phyloP scores from a whole-genome alignment of 1,139 yeast species.

The Suhomyces bokatorum region DNA sequence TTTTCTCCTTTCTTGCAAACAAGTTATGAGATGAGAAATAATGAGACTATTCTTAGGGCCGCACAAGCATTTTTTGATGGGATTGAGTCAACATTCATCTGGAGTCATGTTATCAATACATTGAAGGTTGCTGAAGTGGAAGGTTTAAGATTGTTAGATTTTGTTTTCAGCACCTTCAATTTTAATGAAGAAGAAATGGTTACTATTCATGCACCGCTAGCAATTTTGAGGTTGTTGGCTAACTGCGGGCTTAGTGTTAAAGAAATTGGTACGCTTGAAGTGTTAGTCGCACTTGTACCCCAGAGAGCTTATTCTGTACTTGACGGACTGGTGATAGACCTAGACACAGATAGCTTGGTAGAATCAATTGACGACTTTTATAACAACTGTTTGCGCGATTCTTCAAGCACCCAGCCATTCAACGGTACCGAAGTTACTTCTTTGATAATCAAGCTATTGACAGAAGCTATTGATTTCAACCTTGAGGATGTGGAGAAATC shows the following conservation, averaged over 20 bases:
- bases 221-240: conserved; percentile 48
- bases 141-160: conserved; percentile 50
- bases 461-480: conserved; percentile 4
- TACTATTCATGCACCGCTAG: conserved; percentile 71
- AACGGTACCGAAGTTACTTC: conserved; percentile 5
- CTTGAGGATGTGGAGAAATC: conserved; percentile 8
- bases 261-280: conserved; percentile 39
- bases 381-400: conserved; percentile 4
- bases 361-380: conserved; percentile 12
- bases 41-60: conserved; percentile 50
- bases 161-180: conserved; percentile 64
- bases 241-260: conserved; percentile 16
- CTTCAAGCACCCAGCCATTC: conserved; percentile 7
- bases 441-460: conserved; percentile 4
- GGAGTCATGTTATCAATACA: conserved; percentile 57
- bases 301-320: conserved; percentile 48
- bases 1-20: conserved; percentile 60
- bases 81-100: conserved; percentile 75
- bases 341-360: background rate
- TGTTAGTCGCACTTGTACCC: conserved; percentile 53
- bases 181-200: conserved; percentile 85
- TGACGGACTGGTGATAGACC: conserved; percentile 33
- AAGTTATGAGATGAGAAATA: conserved; percentile 26
- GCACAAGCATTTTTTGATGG: conserved; percentile 79
- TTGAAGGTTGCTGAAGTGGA: conserved; percentile 20